Percentiles rank a stretch among this genome's conserved stretches.
Evolutionary conservation across 257 asterid species (phyloP).

Genomic region (Cordia subcordata): DNA sequence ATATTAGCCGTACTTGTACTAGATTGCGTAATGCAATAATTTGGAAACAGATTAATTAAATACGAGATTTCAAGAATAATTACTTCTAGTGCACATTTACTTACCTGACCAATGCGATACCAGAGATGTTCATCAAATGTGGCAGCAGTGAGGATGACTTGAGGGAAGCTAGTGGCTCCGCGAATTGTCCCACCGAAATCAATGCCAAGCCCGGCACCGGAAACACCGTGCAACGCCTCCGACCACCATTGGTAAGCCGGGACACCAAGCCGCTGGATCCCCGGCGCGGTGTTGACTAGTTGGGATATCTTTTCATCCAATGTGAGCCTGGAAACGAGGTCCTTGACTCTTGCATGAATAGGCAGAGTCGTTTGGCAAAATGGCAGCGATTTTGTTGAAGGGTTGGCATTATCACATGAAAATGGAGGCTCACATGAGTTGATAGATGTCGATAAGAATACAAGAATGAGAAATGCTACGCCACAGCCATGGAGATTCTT

Average conservation of each 20-base stretch:
- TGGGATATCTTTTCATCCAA: constrained; percentile 79
- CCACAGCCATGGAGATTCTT: constrained; percentile 17
- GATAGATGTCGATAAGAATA: constrained; percentile 6
- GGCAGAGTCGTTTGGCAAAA: constrained; percentile 60
- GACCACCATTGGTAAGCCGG: constrained; percentile 96
- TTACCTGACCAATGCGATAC: constrained; percentile 81
- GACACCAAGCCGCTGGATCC: constrained; percentile 65
- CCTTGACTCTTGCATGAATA: constrained; percentile 43
- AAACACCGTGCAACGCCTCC: constrained; percentile 89
- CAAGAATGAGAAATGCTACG: constrained; percentile 11
- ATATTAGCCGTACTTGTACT: too few relatives aligned
- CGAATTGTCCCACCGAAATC: constrained; percentile 39
- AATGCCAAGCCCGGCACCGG: constrained; percentile 61
- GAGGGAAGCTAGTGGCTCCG: constrained; percentile 88
- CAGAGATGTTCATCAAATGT: constrained; percentile 72
- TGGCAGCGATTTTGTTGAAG: constrained; percentile 33
- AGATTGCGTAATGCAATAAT: too few relatives aligned
- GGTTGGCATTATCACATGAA: constrained; percentile 48
- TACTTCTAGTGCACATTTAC: too few relatives aligned
- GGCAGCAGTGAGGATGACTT: constrained; percentile 82
- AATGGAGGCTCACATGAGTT: constrained; percentile 52
- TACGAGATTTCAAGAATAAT: constrained; percentile 6
- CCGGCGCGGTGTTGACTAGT: constrained; percentile 70
- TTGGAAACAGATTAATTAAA: constrained; percentile 24
- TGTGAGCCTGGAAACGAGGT: constrained; percentile 70